Evolutionary conservation across 176 grass and related monocot species (phyloP).

Genomic region (Thalia dealbata): DNA sequence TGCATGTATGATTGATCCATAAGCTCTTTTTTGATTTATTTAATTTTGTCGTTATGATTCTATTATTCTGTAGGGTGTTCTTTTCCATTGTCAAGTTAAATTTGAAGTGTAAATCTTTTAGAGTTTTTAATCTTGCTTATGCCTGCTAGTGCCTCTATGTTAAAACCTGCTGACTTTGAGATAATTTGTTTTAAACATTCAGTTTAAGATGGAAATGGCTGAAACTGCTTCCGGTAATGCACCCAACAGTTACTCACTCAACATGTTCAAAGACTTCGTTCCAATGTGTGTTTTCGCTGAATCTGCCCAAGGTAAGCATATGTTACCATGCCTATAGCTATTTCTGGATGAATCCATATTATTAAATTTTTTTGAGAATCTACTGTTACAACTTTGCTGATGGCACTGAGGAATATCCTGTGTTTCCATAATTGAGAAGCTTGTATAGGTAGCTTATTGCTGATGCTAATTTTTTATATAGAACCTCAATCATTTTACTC

Average conservation of each 20-base stretch:
- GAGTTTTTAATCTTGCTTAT: not conserved
- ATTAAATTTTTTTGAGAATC: not conserved
- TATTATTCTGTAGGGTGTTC: not conserved
- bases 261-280: slow-evolving; percentile 97
- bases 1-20: not conserved
- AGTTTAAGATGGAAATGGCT: slow-evolving; percentile 99
- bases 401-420: not conserved
- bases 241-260: slow-evolving; percentile 86
- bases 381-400: not conserved
- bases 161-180: not conserved
- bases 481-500: not conserved
- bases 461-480: not conserved
- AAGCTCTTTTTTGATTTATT: not conserved
- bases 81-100: not conserved
- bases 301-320: slow-evolving; percentile 54
- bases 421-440: not conserved
- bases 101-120: not conserved
- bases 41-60: not conserved
- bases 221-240: slow-evolving; percentile 54
- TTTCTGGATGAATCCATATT: not conserved
- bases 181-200: slow-evolving; percentile 24
- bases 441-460: too few relatives aligned
- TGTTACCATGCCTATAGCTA: not conserved
- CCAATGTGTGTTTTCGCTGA: slow-evolving; percentile 84
- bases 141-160: not conserved